Evolutionary conservation across 805 yeast species (phyloP).

Genomic region (Barnettozyma pratensis): DNA sequence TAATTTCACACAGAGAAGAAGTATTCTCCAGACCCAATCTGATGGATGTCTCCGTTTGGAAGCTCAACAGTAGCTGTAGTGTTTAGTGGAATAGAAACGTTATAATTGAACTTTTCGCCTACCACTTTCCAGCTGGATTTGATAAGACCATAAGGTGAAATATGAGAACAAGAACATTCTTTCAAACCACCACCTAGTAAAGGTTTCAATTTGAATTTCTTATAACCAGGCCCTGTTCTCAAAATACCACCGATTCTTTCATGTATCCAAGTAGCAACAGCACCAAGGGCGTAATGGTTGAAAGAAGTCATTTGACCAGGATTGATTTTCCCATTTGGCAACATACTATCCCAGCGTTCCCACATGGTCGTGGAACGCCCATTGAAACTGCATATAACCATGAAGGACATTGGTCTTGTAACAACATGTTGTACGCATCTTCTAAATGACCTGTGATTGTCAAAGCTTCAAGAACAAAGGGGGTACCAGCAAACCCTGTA

Average conservation of each 20-base stretch:
- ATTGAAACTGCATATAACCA: conserved; percentile 18
- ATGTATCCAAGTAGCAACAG: conserved; percentile 18
- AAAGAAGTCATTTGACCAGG: conserved; percentile 20
- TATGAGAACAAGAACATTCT: conserved; percentile 10
- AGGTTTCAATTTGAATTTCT: conserved; percentile 11
- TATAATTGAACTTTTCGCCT: conserved; percentile 7
- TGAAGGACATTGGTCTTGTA: conserved; percentile 13
- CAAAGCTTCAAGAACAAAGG: conserved; percentile 15
- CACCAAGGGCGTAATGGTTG: conserved; percentile 20
- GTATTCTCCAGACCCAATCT: conserved; percentile 8
- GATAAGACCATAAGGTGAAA: conserved; percentile 15
- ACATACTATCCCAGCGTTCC: conserved; percentile 20
- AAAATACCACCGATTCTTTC: conserved; percentile 17
- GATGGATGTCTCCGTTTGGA: conserved; percentile 7
- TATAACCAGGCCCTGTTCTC: conserved; percentile 7
- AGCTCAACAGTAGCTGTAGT: conserved; percentile 10
- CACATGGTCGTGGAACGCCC: conserved; percentile 20
- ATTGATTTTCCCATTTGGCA: conserved; percentile 16
- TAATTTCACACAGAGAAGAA: no score
- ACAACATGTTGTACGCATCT: conserved; percentile 14
- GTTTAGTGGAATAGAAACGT: conserved; percentile 13
- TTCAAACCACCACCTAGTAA: conserved; percentile 14
- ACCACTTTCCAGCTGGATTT: conserved; percentile 13
- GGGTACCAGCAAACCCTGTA: conserved; percentile 19
- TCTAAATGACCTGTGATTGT: conserved; percentile 9